These are phyloP conservation scores for Cladosporium halotolerans DNA, from an alignment of 2,329 filamentous ascomycete species.

Conservation along the genomic window DNA sequence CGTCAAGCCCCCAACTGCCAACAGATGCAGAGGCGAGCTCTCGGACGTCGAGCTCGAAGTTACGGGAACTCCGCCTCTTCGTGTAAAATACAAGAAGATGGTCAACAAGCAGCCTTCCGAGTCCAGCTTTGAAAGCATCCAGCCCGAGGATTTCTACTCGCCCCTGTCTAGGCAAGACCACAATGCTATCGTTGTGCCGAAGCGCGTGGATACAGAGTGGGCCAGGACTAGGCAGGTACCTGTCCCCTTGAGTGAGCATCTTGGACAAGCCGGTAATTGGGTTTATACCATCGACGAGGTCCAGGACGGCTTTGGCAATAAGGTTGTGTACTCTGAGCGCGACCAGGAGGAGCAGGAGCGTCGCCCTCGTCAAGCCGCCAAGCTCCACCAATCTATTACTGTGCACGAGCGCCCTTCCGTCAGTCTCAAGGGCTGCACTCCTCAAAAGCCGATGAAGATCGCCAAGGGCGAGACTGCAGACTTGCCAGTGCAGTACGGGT, in stretches of 20 bases:
- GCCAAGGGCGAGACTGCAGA: slow-evolving; percentile 63
- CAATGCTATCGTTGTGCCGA: slow-evolving; percentile 48
- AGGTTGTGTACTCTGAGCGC: slow-evolving; percentile 64
- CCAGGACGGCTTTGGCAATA: slow-evolving; percentile 82
- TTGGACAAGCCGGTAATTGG: slow-evolving; percentile 74
- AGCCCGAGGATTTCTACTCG: slow-evolving; percentile 78
- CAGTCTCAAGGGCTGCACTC: slow-evolving; percentile 67
- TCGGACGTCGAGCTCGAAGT: slow-evolving; percentile 81
- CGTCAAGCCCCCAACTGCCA: slow-evolving; percentile 58
- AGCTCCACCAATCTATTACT: slow-evolving; percentile 68
- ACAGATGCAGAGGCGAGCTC: slow-evolving; percentile 79
- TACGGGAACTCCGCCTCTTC: slow-evolving; percentile 80
- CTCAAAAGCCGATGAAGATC: slow-evolving; percentile 73
- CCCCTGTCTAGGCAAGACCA: slow-evolving; percentile 58
- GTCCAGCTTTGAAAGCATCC: slow-evolving; percentile 87
- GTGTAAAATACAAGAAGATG: slow-evolving; percentile 83
- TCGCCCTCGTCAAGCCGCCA: slow-evolving; percentile 40
- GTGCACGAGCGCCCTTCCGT: slow-evolving; percentile 82
- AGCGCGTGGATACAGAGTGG: slow-evolving; percentile 69
- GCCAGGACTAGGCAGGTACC: slow-evolving; percentile 66
- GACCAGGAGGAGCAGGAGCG: slow-evolving; percentile 58
- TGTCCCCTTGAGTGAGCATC: slow-evolving; percentile 84
- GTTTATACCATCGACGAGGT: slow-evolving; percentile 88
- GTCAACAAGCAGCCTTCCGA: slow-evolving; percentile 78
- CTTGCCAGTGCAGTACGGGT: slow-evolving; percentile 66